A percentile compares a stretch with the other conserved stretches of the same genome.
Evolutionary conservation across 495 filamentous ascomycete species (phyloP).

Genomic region (Penicillium fimorum): DNA sequence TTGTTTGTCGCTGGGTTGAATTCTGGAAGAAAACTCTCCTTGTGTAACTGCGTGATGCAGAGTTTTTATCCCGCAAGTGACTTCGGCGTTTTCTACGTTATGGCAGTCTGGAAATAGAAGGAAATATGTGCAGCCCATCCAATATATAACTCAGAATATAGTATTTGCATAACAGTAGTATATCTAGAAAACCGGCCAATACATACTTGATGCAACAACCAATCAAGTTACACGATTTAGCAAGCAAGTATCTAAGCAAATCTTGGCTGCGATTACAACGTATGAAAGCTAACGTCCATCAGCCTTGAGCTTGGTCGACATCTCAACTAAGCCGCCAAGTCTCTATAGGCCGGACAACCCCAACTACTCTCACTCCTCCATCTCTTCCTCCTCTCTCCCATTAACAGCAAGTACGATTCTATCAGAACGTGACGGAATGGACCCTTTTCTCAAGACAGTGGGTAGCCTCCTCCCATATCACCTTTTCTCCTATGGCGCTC

Average conservation of each 20-base stretch:
- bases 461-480: constrained; percentile 42
- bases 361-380: background rate
- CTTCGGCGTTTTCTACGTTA: background rate
- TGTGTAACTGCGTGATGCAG: constrained; percentile 4
- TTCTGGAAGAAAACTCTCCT: background rate
- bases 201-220: background rate
- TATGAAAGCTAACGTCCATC: background rate
- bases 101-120: background rate
- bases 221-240: background rate
- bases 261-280: background rate
- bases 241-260: background rate
- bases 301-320: background rate
- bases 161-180: background rate
- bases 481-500: constrained; percentile 50
- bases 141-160: background rate
- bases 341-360: background rate
- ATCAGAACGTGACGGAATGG: constrained; percentile 12
- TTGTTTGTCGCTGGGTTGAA: constrained; percentile 5
- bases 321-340: constrained; percentile 5
- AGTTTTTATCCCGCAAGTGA: background rate
- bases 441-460: constrained; percentile 13
- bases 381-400: background rate
- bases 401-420: background rate
- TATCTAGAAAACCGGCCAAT: background rate
- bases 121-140: background rate